Percentiles rank a stretch among this genome's conserved stretches.
phyloP scores from a whole-genome alignment of 257 asterid species.

The Scutellaria galericulata region DNA sequence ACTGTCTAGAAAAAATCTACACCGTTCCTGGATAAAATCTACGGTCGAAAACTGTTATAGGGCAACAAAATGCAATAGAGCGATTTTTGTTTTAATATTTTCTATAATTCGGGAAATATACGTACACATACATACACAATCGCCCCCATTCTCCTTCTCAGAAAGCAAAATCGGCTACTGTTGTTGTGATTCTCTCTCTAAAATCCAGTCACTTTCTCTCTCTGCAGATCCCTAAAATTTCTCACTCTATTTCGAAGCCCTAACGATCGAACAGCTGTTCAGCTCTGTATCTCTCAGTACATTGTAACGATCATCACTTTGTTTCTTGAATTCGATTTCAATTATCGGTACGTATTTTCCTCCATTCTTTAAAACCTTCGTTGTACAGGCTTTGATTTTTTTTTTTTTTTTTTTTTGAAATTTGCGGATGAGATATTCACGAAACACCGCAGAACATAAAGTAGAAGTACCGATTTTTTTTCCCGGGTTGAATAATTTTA shows the following conservation, averaged over 20 bases:
- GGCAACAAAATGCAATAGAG: constrained; percentile 6
- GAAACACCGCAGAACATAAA: neutral
- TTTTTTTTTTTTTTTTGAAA: no score
- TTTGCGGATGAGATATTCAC: no score
- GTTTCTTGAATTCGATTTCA: constrained; percentile 23
- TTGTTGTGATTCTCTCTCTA: constrained; percentile 30
- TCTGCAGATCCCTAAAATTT: constrained; percentile 49
- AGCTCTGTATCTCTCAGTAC: constrained; percentile 27
- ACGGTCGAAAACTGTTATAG: constrained; percentile 14
- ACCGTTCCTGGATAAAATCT: constrained; percentile 30
- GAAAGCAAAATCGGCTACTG: constrained; percentile 41
- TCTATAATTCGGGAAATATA: constrained; percentile 2
- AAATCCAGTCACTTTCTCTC: constrained; percentile 32
- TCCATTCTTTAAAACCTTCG: neutral
- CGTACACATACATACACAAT: constrained; percentile 29
- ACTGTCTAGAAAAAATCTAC: constrained; percentile 27
- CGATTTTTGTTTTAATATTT: neutral
- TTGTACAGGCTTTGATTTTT: no score
- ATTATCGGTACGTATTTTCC: constrained; percentile 37
- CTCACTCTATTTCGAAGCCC: constrained; percentile 36
- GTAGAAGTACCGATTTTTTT: neutral
- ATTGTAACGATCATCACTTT: constrained; percentile 39
- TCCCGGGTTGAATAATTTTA: neutral
- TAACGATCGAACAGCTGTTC: constrained; percentile 31
- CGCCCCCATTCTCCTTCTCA: constrained; percentile 19